Evolutionary conservation across 495 filamentous ascomycete genomes (phyloP), one percentile per base, ranked within the genome.

Genomic region (Talaromyces nanjingensis): DNA sequence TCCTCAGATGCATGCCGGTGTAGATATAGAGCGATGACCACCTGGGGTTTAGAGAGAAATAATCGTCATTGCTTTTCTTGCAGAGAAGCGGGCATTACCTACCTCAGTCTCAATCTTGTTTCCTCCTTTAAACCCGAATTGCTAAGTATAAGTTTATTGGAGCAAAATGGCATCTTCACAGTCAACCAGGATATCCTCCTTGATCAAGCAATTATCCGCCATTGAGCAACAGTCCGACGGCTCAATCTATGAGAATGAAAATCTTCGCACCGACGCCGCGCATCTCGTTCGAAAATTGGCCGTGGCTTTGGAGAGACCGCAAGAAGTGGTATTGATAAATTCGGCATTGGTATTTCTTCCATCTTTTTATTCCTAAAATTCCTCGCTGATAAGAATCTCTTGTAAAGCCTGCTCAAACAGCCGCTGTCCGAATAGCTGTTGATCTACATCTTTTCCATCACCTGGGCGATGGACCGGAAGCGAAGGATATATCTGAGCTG

Each of bases 391-490:
- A 25, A 25, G 6, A 31, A 27, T 31, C 12, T 22, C 16, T 22
- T 2, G 20, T 29, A 8, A 34, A 68, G 66, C 66, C 64, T n/a
- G 63, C 66, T 56, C 55, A 65, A 60, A 61, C 52, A 22, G 66
- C 64, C 7, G 66, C 62, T 11, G 64, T 64, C 9, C 64, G 64
- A 16, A 49, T 68, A 25, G 66, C 64, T 12, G 55, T 66, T 5
- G 66, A 68, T 52, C 33, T 68, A 55, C 39, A 68, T 31, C 56
- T 68, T 1, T 68, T 65, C 47, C 39, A 64, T 12, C 42, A 58
- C 55, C 56, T 68, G 45, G 22, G 55, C 5, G 49, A 68, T 24
- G 64, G 55, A 31, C 56, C 60, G 7, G 57, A 59, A 34, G 39
- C 64, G 3, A 68, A 68, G 33, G 52, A 39, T 11, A 53, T 60